Base-by-base conservation (phyloP, 805 yeast species). In the Metschnikowia arizonensis region DNA sequence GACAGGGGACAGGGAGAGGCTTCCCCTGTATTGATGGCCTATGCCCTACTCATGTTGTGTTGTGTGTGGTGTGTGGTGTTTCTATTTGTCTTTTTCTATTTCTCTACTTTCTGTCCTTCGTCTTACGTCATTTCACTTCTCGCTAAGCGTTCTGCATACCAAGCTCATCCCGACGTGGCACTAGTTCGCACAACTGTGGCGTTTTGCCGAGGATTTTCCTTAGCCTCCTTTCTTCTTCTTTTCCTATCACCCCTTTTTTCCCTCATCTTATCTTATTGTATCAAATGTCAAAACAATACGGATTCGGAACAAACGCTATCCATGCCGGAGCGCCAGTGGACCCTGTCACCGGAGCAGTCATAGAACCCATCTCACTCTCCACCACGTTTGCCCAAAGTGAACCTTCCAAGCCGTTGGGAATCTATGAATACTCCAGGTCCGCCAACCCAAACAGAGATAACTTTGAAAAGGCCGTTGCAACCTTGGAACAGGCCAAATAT, bases 361-460 rank as follows among this genome's bases (percentile, higher is more conserved):
- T 87, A 53, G 85, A 85, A 50, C 84, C 96, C 49, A 83, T 87
- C 55, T 84, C 93, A 32, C 73, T 87, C 52, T 82, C 90, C 40
- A 87, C 95, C 50, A 87, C 96, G 32, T 87, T 83, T 70, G 90
- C 88, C 42, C 96, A 87, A 67, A 65, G 77, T 42, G 79, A 81
- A 50, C 95, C 95, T 45, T 79, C 88, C 41, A 68, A 77, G 56
- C 95, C 95, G 47, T 61, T 88, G 37, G 95, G 95, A 40, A 74
- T 66, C 36, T 88, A 81, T 68, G 95, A 88, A 64, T 87, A 87
- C 71, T 85, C 95, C 15, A 77, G 96, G 65, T 83, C 91, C 24
- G 81, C 83, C 52, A 87, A 87, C 68, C 96, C 96, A 50, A 88
- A 87, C 77, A 81, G 96, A 71, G 82, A 80, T 63, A 82, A 80